Evolutionary conservation across 176 grass and related monocot genomes (phyloP).

Genomic region (Thalia dealbata): DNA sequence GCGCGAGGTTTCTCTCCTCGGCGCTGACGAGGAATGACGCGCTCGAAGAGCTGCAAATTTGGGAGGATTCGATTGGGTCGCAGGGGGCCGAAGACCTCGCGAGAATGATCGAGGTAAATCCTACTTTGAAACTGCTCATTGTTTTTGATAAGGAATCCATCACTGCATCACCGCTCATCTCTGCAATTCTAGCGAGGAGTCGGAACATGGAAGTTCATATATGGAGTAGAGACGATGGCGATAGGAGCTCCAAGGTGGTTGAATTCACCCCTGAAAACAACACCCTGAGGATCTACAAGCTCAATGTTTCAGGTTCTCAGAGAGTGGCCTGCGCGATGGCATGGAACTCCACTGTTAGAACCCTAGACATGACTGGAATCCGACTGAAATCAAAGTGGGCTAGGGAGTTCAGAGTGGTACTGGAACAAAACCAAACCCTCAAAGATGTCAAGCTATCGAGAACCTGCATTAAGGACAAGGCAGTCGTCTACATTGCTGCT

Average conservation of each 20-base stretch:
- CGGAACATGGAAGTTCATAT: slow-evolving; percentile 71
- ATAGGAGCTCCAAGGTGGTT: slow-evolving; percentile 36
- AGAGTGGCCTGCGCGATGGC: slow-evolving; percentile 56
- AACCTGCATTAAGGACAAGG: slow-evolving; percentile 61
- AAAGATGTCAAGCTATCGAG: slow-evolving; percentile 55
- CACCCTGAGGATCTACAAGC: slow-evolving; percentile 56
- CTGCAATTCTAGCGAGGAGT: slow-evolving; percentile 61
- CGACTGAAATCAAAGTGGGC: slow-evolving; percentile 59
- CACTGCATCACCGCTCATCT: slow-evolving; percentile 59
- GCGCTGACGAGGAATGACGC: slow-evolving; percentile 55
- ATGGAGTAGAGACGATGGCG: slow-evolving; percentile 36
- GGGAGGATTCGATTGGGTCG: slow-evolving; percentile 68
- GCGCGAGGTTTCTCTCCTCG: slow-evolving; percentile 55
- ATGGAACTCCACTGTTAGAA: slow-evolving; percentile 66
- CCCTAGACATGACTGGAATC: slow-evolving; percentile 66
- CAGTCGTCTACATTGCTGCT: slow-evolving; percentile 78
- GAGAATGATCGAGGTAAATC: slow-evolving; percentile 84
- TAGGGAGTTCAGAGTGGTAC: slow-evolving; percentile 64
- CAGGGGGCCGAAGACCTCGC: slow-evolving; percentile 84
- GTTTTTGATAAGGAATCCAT: slow-evolving; percentile 64
- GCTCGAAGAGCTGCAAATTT: slow-evolving; percentile 78
- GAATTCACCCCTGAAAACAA: slow-evolving; percentile 62
- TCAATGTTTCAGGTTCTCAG: slow-evolving; percentile 38
- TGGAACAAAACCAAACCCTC: slow-evolving; percentile 58
- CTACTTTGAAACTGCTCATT: slow-evolving; percentile 49